Base-by-base conservation (phyloP, 78 protist species). In the Kipferlia bialata region DNA sequence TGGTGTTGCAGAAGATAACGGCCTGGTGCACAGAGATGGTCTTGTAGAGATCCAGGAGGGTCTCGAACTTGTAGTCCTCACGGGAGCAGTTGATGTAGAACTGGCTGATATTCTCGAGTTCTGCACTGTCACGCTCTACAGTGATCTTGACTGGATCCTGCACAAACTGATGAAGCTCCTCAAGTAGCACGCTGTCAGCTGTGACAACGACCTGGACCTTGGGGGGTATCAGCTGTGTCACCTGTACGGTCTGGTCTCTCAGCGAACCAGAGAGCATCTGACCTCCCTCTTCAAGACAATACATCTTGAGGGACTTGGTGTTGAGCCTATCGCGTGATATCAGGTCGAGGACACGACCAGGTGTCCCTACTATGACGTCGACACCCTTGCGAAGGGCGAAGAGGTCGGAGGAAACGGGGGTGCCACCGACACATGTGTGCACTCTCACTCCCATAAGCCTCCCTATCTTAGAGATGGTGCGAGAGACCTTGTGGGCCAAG, bases 31-130 rank as follows among this genome's bases (percentile, higher is more conserved):
- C 80, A 1, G 68, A 24, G 17, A 87, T 2, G 17, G 12, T 89
- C 62, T 92, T 94, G 90, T 96, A 96, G 48, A 96, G 91, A 62
- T 96, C 99, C 66, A 89, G 81, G 44, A 96, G 89, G 13, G 95
- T 91, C 54, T 93, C 98, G 54, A 90, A 81, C 87, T 96, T 94
- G 88, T 91, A 93, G 29, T 87, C 85, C 73, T 93, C 97, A 29
- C 64, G 45, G 54, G 91, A 94, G 15, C 90, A 85, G 26, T 76
- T 73, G 33, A 96, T 76, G 88, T 81, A 96, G 81, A 87, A 96
- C 83, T 96, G 99, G 76, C 85, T 79, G 82, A 96, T 91, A 70
- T 96, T 98, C 32, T 93, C 98, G 41, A 96, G 90, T 17, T 98
- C 94, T 13, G 94, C 84, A 78, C 93, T 97, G 26, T 76, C 66